Evolutionary conservation across 306 rosid genomes (phyloP), one percentile per base, ranked within the genome.

Genomic region (Trifolium subterraneum): DNA sequence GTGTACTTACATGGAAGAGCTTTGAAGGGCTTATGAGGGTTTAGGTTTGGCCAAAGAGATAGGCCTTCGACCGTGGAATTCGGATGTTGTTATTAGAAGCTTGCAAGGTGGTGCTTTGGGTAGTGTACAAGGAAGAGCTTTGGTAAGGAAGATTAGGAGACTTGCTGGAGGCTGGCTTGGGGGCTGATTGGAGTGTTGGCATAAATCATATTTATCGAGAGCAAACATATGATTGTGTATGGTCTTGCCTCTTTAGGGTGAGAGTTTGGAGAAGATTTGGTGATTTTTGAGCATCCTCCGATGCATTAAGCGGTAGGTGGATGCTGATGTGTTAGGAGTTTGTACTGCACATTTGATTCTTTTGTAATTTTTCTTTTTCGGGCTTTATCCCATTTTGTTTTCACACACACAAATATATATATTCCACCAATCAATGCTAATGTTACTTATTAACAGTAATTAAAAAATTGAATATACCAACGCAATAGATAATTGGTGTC

Each of bases 381-480:
- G 60, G 6, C 29, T 54, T 54, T 10, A 48, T 22, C 55, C 20
- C 54, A 8, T 48, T 6, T 7, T 15, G 6, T 15, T 3, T 15
- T 3, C 16, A 47, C 6, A 4, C 6, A 47, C 8, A 47, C 5
- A 39, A 6, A 7, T 36, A 38, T 38, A 19, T 19, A 66, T 31
- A 66, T 48, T 66, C 71, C 65, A 61, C 76, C 54, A 20, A 22
- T 27, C 70, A 69, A 62, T 41, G 47, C 15, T 20, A 75, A 54
- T 65, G 59, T 38, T 42, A 33, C 77, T 16, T 20, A 77, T 31
- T 25, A 36, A 67, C 56, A 22, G 64, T 55, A 54, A 77, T 48
- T 44, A 74, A 55, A 44, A 74, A 33, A 64, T 50, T 64, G 65
- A 68, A 42, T 72, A 65, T 56, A 70, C 54, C 74, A 76, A 47